Base-by-base conservation (phyloP, 495 filamentous ascomycete species). In the Xylaria scruposa region DNA sequence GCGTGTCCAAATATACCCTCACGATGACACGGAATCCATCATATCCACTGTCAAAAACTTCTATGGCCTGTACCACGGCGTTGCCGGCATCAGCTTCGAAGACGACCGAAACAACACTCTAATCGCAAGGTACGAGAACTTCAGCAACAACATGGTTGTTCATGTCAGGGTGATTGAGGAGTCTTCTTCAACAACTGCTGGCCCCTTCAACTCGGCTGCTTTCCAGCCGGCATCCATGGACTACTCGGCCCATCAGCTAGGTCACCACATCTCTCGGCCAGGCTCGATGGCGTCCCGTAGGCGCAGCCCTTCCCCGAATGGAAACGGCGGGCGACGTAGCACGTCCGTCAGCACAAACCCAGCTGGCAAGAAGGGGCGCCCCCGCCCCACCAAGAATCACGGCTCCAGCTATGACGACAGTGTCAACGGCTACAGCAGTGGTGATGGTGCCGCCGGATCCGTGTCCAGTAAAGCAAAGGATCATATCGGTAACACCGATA, bases 41-140 rank as follows among this genome's bases (percentile, higher is more conserved):
- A 91, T 97, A 67, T 93, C 93, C 4, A 98, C 96, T 5, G 94
- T 98, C 68, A 98, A 97, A 85, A 97, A 97, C 83, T 97, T 98
- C 84, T 97, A 96, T 79, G 96, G 94, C 49, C 88, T 98, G 74
- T 96, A 97, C 76, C 71, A 81, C 71, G 87, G 89, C 73, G 87
- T 90, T 73, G 88, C 89, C 78, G 92, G 93, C 70, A 88, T 98
- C 78, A 93, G 92, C 82, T 98, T 99, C 74, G 94, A 98, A 79
- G 95, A 98, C 82, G 88, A 91, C 53, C 81, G 92, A 73, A 93
- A 92, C 56, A 93, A 90, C 74, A 97, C 90, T 69, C 89, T 99
- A 76, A 98, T 99, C 79, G 93, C 96, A 61, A 90, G 93, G 71
- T 97, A 98, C 80, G 95, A 98, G 80, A 99, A 98, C 82, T 91